phyloP scores from a whole-genome alignment of 2,329 filamentous ascomycete genomes.

The Bisporella sp. region DNA sequence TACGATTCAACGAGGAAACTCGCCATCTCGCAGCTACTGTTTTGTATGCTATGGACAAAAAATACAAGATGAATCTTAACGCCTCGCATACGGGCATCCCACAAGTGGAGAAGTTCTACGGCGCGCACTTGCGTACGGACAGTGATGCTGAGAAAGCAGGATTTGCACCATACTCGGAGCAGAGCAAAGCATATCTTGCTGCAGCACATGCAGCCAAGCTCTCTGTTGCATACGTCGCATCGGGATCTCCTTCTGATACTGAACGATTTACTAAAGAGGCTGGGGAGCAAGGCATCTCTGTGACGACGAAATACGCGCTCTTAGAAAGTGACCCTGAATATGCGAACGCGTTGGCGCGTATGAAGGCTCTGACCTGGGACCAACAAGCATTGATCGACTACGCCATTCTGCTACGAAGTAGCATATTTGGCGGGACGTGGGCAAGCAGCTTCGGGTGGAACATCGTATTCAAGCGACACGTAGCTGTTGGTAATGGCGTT shows the following conservation, averaged over 20 bases:
- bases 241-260: background rate
- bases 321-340: background rate
- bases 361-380: background rate
- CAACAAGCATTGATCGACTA: constrained; percentile 1
- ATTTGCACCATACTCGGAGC: background rate
- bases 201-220: background rate
- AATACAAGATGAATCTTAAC: constrained; percentile 21
- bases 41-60: constrained; percentile 23
- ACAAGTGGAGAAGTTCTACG: constrained; percentile 25
- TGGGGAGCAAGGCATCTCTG: background rate
- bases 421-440: constrained; percentile 1
- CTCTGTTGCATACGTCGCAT: background rate
- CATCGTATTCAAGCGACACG: background rate
- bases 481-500: constrained; percentile 3
- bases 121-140: constrained; percentile 32
- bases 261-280: background rate
- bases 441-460: constrained; percentile 1
- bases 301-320: background rate
- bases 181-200: background rate
- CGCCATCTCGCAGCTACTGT: constrained; percentile 24
- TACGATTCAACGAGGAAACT: constrained; percentile 21
- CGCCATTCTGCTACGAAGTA: constrained; percentile 1
- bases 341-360: background rate
- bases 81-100: constrained; percentile 17
- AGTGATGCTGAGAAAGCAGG: constrained; percentile 22